Conservation (phyloP, 805 yeast genomes). For the Sungouiella blattae region DNA sequence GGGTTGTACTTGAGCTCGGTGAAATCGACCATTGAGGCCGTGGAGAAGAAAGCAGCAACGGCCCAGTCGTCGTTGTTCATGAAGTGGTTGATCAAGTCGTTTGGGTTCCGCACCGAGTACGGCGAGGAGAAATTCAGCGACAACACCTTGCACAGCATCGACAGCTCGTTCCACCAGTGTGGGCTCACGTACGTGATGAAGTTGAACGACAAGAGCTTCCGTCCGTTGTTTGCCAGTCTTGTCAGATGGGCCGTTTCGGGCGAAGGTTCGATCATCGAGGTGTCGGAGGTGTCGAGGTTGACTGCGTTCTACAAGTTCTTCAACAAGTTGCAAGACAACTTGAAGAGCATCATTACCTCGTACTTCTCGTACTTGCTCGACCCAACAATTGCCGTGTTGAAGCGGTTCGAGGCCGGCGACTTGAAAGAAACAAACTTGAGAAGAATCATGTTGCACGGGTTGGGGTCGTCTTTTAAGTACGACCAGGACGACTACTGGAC, state of each 20-base stretch:
- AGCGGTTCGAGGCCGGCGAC: conserved; percentile 43
- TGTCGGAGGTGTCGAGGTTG: conserved; percentile 52
- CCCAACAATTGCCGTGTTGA: conserved; percentile 55
- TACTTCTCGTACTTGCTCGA: conserved; percentile 86
- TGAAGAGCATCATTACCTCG: conserved; percentile 82
- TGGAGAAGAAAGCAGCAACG: conserved; percentile 76
- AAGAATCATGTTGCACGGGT: conserved; percentile 68
- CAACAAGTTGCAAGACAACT: conserved; percentile 75
- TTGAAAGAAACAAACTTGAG: conserved; percentile 52
- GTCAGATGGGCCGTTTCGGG: conserved; percentile 92
- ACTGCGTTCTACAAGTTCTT: conserved; percentile 81
- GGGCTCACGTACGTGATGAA: conserved; percentile 80
- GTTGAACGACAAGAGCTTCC: conserved; percentile 87
- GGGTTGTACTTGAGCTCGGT: conserved; percentile 69
- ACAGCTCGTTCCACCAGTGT: conserved; percentile 67
- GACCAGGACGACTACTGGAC: conserved; percentile 97
- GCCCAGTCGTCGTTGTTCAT: conserved; percentile 64
- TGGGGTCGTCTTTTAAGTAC: conserved; percentile 77
- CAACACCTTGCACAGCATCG: conserved; percentile 78
- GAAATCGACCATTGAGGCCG: conserved; percentile 59
- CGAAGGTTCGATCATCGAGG: conserved; percentile 53
- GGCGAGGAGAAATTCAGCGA: conserved; percentile 48
- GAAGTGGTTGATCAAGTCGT: conserved; percentile 62
- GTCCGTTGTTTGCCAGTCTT: conserved; percentile 84
- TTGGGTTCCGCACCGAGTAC: conserved; percentile 64